phyloP scores from a whole-genome alignment of 176 grass and related monocot species.

The Eragrostis curvula region DNA sequence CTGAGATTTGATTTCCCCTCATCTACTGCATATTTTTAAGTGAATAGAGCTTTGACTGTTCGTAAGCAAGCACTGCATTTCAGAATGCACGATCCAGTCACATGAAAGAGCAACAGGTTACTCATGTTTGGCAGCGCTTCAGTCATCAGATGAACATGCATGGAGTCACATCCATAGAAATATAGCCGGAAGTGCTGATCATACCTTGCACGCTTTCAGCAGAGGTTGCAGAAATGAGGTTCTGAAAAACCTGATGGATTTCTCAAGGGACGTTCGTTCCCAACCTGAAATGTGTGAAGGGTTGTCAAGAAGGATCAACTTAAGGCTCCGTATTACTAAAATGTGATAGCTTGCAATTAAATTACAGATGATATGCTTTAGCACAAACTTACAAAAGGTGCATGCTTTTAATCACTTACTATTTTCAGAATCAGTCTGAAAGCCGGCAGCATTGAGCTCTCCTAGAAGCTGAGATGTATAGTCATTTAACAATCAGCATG shows the following conservation, averaged over 20 bases:
- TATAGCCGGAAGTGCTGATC: neutral
- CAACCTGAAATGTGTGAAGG: slow-evolving; percentile 47
- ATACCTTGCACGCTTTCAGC: slow-evolving; percentile 92
- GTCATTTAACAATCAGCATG: slow-evolving; percentile 24
- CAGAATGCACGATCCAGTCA: neutral
- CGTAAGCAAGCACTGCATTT: neutral
- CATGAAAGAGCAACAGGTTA: neutral
- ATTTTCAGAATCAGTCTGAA: slow-evolving; percentile 56
- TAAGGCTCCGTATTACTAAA: neutral
- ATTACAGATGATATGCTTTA: neutral
- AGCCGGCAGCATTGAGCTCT: slow-evolving; percentile 70
- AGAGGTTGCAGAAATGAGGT: slow-evolving; percentile 72
- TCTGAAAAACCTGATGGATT: slow-evolving; percentile 72
- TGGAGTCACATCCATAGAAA: neutral
- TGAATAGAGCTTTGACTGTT: neutral
- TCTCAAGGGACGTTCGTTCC: slow-evolving; percentile 75
- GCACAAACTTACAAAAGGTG: neutral
- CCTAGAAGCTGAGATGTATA: slow-evolving; percentile 66
- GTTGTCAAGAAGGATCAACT: neutral
- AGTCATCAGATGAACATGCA: neutral
- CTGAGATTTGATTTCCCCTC: neutral
- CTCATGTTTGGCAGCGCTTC: neutral
- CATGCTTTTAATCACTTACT: slow-evolving; percentile 44
- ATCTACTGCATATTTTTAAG: neutral
- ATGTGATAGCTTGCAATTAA: neutral